Evolutionary conservation across 2,329 filamentous ascomycete species (phyloP).

Genomic region (Ceratocystis eucalypticola): DNA sequence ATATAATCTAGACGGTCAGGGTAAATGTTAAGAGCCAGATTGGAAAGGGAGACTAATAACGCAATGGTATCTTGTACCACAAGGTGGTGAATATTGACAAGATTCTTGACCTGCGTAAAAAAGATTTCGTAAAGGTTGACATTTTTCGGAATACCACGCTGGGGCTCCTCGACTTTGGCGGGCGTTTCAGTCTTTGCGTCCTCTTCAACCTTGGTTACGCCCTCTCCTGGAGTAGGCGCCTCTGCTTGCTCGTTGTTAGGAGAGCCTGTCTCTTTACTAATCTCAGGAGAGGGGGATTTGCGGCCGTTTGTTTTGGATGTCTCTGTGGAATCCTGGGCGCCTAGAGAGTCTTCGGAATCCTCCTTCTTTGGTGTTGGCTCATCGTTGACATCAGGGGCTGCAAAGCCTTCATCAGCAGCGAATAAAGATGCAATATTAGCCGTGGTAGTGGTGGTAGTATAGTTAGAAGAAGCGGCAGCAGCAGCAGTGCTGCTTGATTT

Average conservation of each 20-base stretch:
- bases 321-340: constrained; percentile 22
- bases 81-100: constrained; percentile 81
- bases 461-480: constrained; percentile 13
- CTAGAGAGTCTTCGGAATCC: neutral
- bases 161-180: constrained; percentile 8
- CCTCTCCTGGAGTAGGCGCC: constrained; percentile 35
- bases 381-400: neutral
- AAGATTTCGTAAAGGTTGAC: constrained; percentile 94
- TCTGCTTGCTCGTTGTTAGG: constrained; percentile 24
- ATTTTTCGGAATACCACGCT: constrained; percentile 50
- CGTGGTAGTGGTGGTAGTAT: neutral
- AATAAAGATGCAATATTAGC: neutral
- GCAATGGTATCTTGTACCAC: constrained; percentile 92
- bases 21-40: constrained; percentile 91
- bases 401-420: neutral
- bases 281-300: constrained; percentile 24
- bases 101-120: constrained; percentile 85
- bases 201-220: constrained; percentile 30
- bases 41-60: constrained; percentile 81
- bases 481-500: constrained; percentile 33
- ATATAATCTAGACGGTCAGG: constrained; percentile 86
- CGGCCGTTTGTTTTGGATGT: constrained; percentile 14
- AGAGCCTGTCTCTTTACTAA: constrained; percentile 20
- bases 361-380: neutral
- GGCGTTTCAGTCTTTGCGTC: constrained; percentile 1